Conservation (phyloP, 78 protist species). For the Pelomyxa schiedti region DNA sequence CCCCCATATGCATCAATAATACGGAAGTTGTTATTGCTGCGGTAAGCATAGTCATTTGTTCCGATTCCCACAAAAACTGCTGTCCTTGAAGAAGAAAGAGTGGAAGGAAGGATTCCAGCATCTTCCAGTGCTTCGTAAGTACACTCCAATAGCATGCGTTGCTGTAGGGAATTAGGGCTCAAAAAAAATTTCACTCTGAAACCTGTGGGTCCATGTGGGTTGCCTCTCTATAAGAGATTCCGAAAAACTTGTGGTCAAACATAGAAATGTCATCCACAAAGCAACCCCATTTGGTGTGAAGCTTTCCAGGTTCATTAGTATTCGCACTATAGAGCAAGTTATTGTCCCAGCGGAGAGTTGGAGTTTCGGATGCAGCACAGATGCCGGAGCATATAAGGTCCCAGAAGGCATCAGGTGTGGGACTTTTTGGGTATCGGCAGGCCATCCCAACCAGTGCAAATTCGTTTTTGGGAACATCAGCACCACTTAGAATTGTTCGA, state of each 20-base stretch:
- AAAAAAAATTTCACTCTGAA: no score
- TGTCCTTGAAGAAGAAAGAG: slow-evolving; percentile 22
- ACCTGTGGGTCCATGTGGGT: slow-evolving; percentile 8
- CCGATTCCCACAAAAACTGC: slow-evolving; percentile 33
- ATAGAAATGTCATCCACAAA: slow-evolving; percentile 6
- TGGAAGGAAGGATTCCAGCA: slow-evolving; percentile 28
- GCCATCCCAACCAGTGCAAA: slow-evolving; percentile 57
- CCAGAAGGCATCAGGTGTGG: slow-evolving; percentile 8
- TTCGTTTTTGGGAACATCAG: slow-evolving; percentile 13
- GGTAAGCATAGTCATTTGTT: slow-evolving; percentile 12
- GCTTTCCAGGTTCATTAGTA: not conserved
- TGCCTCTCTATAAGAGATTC: not conserved
- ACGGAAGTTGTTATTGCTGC: not conserved
- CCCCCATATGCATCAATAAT: slow-evolving; percentile 4
- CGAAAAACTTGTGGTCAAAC: slow-evolving; percentile 2
- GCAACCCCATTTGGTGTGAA: slow-evolving; percentile 24
- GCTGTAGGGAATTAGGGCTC: no score
- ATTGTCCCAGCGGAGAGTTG: slow-evolving; percentile 18
- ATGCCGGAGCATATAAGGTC: not conserved
- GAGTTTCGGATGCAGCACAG: slow-evolving; percentile 8
- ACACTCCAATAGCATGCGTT: not conserved
- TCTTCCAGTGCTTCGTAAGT: slow-evolving; percentile 28
- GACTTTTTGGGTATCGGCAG: slow-evolving; percentile 40
- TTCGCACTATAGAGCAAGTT: no score
- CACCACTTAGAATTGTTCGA: no score